A percentile compares a stretch with the other conserved stretches of the same genome.
Conservation (phyloP, 177 flowering plant genomes). For the Vitis hybrid region DNA sequence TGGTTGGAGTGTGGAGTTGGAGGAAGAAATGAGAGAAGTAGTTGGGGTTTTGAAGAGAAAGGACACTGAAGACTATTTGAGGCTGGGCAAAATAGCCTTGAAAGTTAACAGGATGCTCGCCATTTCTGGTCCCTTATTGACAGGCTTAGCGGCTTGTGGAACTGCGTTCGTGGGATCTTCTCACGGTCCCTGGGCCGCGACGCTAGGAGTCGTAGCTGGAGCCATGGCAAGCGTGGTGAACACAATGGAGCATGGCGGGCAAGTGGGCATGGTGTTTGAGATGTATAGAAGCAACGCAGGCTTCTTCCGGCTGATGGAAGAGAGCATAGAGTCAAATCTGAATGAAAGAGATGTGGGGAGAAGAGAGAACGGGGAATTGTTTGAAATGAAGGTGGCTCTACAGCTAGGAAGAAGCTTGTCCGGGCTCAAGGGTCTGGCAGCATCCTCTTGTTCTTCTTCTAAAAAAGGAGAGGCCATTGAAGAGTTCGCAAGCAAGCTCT, state of each 20-base stretch:
- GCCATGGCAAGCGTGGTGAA: constrained; percentile 40
- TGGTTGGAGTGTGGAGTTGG: no score
- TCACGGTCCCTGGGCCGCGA: constrained; percentile 24
- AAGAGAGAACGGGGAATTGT: constrained; percentile 47
- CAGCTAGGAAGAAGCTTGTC: constrained; percentile 46
- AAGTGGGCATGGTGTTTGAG: constrained; percentile 65
- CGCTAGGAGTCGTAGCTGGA: constrained; percentile 29
- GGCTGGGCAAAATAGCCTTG: constrained; percentile 39
- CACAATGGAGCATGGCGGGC: constrained; percentile 57
- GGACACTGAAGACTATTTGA: constrained; percentile 48
- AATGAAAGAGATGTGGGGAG: constrained; percentile 23
- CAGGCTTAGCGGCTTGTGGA: constrained; percentile 42
- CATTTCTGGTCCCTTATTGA: constrained; percentile 39
- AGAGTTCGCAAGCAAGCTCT: constrained; percentile 53
- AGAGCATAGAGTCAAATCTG: constrained; percentile 27
- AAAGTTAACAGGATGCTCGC: constrained; percentile 45
- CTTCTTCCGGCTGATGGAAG: constrained; percentile 35
- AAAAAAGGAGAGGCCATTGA: constrained; percentile 17
- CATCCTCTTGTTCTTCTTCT: no score
- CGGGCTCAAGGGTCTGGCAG: constrained; percentile 33
- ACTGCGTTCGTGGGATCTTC: constrained; percentile 32
- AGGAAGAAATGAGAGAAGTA: no score
- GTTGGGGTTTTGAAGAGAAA: constrained; percentile 33
- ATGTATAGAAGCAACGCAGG: constrained; percentile 53
- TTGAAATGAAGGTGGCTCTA: constrained; percentile 41